Evolutionary conservation across 371 early-diverging fungal species (phyloP), one percentile per base, ranked within the genome.

Genomic region (Choanephora cucurbitarum): DNA sequence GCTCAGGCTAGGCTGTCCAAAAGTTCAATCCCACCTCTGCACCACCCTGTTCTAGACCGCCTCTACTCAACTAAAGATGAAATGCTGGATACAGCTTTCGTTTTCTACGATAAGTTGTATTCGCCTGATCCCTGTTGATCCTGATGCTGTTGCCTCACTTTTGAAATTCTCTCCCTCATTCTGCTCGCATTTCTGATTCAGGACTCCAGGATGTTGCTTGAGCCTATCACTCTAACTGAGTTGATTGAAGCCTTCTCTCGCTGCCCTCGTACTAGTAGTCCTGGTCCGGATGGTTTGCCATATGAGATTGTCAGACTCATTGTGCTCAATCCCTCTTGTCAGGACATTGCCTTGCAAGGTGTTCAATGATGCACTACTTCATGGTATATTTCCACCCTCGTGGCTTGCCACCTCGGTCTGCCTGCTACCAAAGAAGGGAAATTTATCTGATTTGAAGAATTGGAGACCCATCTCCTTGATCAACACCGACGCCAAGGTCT

Each of bases 221-320:
- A 15, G 8, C 40, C 22, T 8, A 42, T 43, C 17, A n/a, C 17
- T 23, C 19, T 43, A 28, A 24, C 18, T 18, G 56, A 55, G 9
- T 17, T 55, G 2, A 6, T 28, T 4, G 42, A 40, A 41, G 56
- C 28, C 22, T 40, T 39, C 2, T n/a, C 19, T 28, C 51, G 44
- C 0, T 46, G 42, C 39, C 55, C 56, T 1, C 24, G 21, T 1
- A 34, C 42, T 3, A 43, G 55, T 21, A 55, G 62, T 11, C 58
- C 66, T 6, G 60, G 70, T 0, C 18, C 49, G 6, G 66, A 70
- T 33, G 66, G 70, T 8, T 33, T 70, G 14, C 66, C 70, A 14
- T 70, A 62, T 43, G 59, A 69, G 34, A 32, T 64, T 21, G 37
- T 56, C 32, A 8, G 44, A 14, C 7, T 31, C 1, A 33, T 62